These are phyloP conservation scores for Trichoderma virens DNA, from an alignment of 495 filamentous ascomycete genomes.

Conservation along the genomic window DNA sequence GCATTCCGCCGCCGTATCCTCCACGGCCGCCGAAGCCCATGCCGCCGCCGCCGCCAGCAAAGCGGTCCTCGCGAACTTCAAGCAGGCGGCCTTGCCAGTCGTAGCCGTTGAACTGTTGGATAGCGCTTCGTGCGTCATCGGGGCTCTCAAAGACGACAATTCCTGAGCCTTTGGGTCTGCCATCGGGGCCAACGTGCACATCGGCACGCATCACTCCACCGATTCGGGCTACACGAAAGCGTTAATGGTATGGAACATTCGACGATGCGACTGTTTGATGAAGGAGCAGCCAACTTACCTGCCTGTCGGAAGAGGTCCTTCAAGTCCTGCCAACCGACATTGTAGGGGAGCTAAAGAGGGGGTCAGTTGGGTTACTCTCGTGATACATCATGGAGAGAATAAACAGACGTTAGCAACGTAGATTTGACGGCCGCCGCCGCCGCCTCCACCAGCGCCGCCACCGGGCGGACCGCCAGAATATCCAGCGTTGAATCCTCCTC, in stretches of 20 bases:
- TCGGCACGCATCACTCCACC: slow-evolving; percentile 92
- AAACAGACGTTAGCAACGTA: slow-evolving; percentile 95
- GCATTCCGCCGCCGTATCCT: slow-evolving; percentile 41
- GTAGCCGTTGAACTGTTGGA: slow-evolving; percentile 95
- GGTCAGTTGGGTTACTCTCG: slow-evolving; percentile 28
- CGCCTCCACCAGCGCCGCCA: slow-evolving; percentile 43
- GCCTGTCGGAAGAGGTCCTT: slow-evolving; percentile 99
- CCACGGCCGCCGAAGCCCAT: slow-evolving; percentile 43
- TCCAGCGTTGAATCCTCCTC: slow-evolving; percentile 32
- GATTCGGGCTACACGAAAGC: slow-evolving; percentile 40
- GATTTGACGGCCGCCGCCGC: slow-evolving; percentile 67
- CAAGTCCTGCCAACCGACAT: slow-evolving; percentile 96
- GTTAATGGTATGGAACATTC: slow-evolving; percentile 20
- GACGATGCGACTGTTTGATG: slow-evolving; percentile 5
- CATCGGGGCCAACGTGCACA: slow-evolving; percentile 85
- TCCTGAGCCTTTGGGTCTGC: slow-evolving; percentile 90
- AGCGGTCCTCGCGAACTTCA: slow-evolving; percentile 95
- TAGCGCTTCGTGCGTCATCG: slow-evolving; percentile 91
- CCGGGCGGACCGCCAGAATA: slow-evolving; percentile 37
- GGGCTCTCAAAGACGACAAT: slow-evolving; percentile 94
- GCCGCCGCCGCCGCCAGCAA: slow-evolving; percentile 56
- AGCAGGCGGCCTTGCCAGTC: slow-evolving; percentile 94
- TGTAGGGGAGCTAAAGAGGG: slow-evolving; percentile 76
- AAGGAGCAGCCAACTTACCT: slow-evolving; percentile 53
- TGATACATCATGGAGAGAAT: slow-evolving; percentile 17